Evolutionary conservation across 140 eudicot genomes (phyloP).

Genomic region (Erigeron philadelphicus): DNA sequence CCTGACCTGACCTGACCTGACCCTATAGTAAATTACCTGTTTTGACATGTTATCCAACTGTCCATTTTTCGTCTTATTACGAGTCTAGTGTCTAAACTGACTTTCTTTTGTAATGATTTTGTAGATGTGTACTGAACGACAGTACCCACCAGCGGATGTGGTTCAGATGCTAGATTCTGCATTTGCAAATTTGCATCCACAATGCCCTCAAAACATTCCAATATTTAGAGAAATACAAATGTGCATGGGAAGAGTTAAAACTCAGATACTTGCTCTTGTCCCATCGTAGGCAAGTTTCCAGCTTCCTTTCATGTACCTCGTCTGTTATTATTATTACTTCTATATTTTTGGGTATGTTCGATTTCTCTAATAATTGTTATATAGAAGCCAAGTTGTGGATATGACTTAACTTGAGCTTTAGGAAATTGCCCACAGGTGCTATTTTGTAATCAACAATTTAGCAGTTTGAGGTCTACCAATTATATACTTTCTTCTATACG

Average conservation of each 20-base stretch:
- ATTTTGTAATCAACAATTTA: slow-evolving; percentile 26
- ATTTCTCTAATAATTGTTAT: slow-evolving; percentile 31
- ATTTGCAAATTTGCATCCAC: slow-evolving; percentile 59
- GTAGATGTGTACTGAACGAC: slow-evolving; percentile 84
- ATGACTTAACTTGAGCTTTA: slow-evolving; percentile 26
- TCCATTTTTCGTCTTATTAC: neutral
- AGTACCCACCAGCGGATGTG: slow-evolving; percentile 77
- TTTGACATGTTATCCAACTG: neutral
- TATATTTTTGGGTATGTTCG: neutral
- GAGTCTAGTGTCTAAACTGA: neutral
- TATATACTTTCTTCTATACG: slow-evolving; percentile 4
- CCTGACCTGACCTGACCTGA: neutral
- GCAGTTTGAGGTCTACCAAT: slow-evolving; percentile 21
- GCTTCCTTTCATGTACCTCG: slow-evolving; percentile 2
- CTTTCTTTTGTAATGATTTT: slow-evolving; percentile 16
- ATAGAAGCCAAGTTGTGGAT: slow-evolving; percentile 29
- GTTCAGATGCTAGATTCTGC: slow-evolving; percentile 81
- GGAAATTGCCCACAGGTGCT: slow-evolving; percentile 29
- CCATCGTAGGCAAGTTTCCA: slow-evolving; percentile 44
- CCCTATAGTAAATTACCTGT: neutral
- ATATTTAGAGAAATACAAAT: slow-evolving; percentile 68
- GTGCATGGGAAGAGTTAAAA: slow-evolving; percentile 78
- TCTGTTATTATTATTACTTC: slow-evolving; percentile 7
- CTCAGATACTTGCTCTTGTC: slow-evolving; percentile 73
- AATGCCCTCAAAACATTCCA: slow-evolving; percentile 54